These are phyloP conservation scores for Colletotrichum aenigma DNA, from an alignment of 2,329 filamentous ascomycete species.

Conservation along the genomic window DNA sequence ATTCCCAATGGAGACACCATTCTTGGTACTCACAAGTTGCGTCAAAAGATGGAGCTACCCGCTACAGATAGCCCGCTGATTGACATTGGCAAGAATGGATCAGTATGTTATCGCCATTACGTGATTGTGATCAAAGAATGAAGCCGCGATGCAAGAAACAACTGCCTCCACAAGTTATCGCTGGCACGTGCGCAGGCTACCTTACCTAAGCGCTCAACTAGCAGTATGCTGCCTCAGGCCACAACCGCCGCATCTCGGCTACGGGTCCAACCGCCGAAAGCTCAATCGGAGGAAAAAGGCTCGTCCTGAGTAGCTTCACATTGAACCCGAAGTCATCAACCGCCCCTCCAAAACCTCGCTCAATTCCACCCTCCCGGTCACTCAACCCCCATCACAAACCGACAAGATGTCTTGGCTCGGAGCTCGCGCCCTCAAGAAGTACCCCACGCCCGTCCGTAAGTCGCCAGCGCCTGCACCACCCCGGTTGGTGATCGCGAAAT, in stretches of 20 bases:
- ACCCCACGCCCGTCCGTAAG: conserved; percentile 78
- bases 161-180: not conserved
- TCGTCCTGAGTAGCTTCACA: conserved; percentile 40
- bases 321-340: conserved; percentile 33
- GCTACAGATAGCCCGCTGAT: not conserved
- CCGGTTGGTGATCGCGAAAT: not conserved
- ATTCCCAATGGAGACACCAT: not conserved
- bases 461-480: conserved; percentile 31
- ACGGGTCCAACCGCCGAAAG: conserved; percentile 35
- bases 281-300: conserved; percentile 40
- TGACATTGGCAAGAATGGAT: not conserved
- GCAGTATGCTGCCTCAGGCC: conserved; percentile 29
- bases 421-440: conserved; percentile 73
- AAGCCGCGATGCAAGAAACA: not conserved
- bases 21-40: not conserved
- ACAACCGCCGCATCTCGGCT: conserved; percentile 27
- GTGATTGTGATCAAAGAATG: not conserved
- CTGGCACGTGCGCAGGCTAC: not conserved
- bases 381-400: conserved; percentile 38
- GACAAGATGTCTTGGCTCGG: conserved; percentile 78
- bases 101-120: not conserved
- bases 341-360: conserved; percentile 30
- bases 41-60: not conserved
- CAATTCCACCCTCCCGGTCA: conserved; percentile 34
- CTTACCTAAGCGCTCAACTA: not conserved